Evolutionary conservation across 306 rosid genomes (phyloP).

Genomic region (Malus orientalis): DNA sequence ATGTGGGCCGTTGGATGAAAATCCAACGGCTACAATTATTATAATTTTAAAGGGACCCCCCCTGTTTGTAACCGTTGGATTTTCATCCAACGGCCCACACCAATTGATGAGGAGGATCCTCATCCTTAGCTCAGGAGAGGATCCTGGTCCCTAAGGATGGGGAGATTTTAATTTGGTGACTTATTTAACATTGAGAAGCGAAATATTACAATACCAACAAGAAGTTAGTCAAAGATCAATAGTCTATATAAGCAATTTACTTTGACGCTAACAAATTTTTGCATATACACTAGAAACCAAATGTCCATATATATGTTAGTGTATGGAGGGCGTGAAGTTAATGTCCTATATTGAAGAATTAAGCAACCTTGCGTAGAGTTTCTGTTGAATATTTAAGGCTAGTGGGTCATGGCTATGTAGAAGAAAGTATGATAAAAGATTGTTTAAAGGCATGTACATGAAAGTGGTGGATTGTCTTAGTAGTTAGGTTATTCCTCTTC

Average conservation of each 20-base stretch:
- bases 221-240: not conserved
- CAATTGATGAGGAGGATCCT: too few relatives aligned
- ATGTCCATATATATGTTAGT: not conserved
- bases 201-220: too few relatives aligned
- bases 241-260: not conserved
- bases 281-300: too few relatives aligned
- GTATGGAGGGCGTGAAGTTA: not conserved
- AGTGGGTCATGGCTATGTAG: not conserved
- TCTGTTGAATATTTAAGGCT: not conserved
- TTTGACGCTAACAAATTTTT: too few relatives aligned
- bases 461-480: not conserved
- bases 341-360: not conserved
- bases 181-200: not conserved
- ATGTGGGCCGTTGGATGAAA: too few relatives aligned
- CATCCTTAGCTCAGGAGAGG: too few relatives aligned
- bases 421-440: too few relatives aligned
- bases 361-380: not conserved
- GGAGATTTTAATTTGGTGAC: not conserved
- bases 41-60: too few relatives aligned
- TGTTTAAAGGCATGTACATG: too few relatives aligned
- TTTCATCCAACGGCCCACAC: too few relatives aligned
- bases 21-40: too few relatives aligned
- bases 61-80: too few relatives aligned
- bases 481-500: not conserved
- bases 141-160: not conserved